These are phyloP conservation scores for Hanseniaspora guilliermondii DNA, from an alignment of 805 yeast genomes.

Conservation along the genomic window DNA sequence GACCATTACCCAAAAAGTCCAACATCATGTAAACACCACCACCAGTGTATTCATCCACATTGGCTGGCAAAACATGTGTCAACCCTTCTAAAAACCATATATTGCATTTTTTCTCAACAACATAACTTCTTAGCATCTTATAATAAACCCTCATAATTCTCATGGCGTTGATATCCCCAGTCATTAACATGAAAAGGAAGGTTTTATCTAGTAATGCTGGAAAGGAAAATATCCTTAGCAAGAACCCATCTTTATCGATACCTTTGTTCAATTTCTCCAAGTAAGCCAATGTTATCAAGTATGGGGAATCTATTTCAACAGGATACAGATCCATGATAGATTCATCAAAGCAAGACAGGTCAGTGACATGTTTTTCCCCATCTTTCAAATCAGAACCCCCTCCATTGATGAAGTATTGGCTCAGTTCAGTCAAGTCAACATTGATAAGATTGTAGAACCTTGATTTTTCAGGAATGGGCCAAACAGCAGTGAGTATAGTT, in stretches of 20 bases:
- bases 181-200: constrained; percentile 62
- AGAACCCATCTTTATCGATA: constrained; percentile 71
- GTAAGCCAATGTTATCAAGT: constrained; percentile 74
- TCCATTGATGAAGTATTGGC: constrained; percentile 35
- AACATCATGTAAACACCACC: constrained; percentile 90
- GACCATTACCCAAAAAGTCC: constrained; percentile 66
- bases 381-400: constrained; percentile 18
- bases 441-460: constrained; percentile 58
- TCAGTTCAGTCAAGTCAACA: constrained; percentile 82
- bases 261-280: constrained; percentile 74
- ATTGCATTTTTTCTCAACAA: constrained; percentile 73
- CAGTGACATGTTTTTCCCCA: constrained; percentile 29
- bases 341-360: constrained; percentile 70
- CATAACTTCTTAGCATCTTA: constrained; percentile 64
- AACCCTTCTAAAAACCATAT: constrained; percentile 95
- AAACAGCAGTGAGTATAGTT: constrained; percentile 87
- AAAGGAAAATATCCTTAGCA: constrained; percentile 76
- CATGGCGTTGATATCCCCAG: constrained; percentile 80
- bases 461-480: constrained; percentile 69
- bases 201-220: constrained; percentile 82
- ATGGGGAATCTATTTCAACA: constrained; percentile 69
- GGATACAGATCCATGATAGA: constrained; percentile 80
- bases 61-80: constrained; percentile 75
- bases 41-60: constrained; percentile 81
- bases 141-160: constrained; percentile 83